phyloP scores from a whole-genome alignment of 805 yeast genomes.

The Clavispora santaluciae region DNA sequence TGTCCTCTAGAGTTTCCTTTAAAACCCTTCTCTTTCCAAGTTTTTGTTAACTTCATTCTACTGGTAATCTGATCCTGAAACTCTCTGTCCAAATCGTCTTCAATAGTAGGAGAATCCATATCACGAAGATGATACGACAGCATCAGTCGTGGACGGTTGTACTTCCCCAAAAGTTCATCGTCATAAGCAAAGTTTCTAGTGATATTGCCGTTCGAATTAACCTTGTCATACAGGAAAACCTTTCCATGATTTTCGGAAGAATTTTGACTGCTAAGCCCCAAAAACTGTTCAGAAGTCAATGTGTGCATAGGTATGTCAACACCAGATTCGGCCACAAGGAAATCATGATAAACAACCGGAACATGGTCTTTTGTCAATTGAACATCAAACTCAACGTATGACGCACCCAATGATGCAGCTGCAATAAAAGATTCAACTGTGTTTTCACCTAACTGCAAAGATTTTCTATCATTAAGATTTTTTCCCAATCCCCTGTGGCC shows the following conservation, averaged over 20 bases:
- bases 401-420: slow-evolving; percentile 94
- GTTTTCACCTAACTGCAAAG: slow-evolving; percentile 91
- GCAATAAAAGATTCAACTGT: slow-evolving; percentile 93
- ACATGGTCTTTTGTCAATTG: slow-evolving; percentile 87
- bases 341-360: slow-evolving; percentile 94
- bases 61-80: slow-evolving; percentile 39
- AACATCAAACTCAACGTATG: slow-evolving; percentile 95
- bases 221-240: slow-evolving; percentile 6
- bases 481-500: slow-evolving; percentile 96
- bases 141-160: slow-evolving; percentile 36
- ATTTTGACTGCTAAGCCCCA: slow-evolving; percentile 43
- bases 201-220: slow-evolving; percentile 12
- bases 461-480: slow-evolving; percentile 63
- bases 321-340: slow-evolving; percentile 90
- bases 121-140: slow-evolving; percentile 34
- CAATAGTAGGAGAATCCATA: slow-evolving; percentile 18
- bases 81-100: slow-evolving; percentile 34
- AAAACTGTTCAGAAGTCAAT: slow-evolving; percentile 82
- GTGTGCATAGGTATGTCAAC: slow-evolving; percentile 95
- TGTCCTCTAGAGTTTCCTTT: slow-evolving; percentile 91
- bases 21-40: slow-evolving; percentile 79
- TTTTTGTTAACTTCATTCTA: slow-evolving; percentile 81
- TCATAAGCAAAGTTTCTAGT: slow-evolving; percentile 26
- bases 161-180: slow-evolving; percentile 31
- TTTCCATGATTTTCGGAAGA: slow-evolving; percentile 8